Percentiles rank a stretch among this genome's conserved stretches.
Conservation (phyloP, 768 basidiomycete genomes). For the Rhodocollybia butyracea region DNA sequence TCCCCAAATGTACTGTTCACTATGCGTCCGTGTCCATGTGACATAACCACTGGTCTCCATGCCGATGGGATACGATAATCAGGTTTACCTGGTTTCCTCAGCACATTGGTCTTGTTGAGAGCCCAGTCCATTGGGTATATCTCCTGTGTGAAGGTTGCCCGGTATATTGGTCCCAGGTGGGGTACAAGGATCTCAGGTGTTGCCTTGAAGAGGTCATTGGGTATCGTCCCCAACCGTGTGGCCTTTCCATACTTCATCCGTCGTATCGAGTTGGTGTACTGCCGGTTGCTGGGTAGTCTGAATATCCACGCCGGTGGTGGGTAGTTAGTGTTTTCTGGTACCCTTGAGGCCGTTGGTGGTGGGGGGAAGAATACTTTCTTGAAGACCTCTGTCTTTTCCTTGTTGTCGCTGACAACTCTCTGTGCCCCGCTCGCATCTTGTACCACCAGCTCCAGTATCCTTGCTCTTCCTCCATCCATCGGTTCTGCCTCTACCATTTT, state of each 20-base stretch:
- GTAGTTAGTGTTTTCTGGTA: not conserved
- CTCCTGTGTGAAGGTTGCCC: constrained; percentile 20
- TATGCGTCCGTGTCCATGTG: not conserved
- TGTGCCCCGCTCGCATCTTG: no score
- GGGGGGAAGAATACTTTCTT: not conserved
- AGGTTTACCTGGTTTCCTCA: not conserved
- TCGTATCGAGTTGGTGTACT: not conserved
- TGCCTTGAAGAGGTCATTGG: constrained; percentile 18
- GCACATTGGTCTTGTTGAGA: not conserved
- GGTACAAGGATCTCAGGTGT: constrained; percentile 20
- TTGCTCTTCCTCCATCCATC: not conserved
- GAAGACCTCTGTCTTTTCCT: not conserved
- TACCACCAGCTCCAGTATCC: not conserved
- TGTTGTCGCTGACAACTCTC: not conserved
- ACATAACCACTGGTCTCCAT: not conserved
- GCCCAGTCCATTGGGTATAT: constrained; percentile 12
- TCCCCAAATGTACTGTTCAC: not conserved
- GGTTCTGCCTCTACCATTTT: not conserved
- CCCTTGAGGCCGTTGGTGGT: not conserved
- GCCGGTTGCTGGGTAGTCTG: not conserved
- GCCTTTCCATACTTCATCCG: not conserved
- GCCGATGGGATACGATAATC: not conserved
- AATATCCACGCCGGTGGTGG: not conserved
- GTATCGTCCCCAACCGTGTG: not conserved
- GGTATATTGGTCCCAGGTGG: constrained; percentile 23